Evolutionary conservation across 495 filamentous ascomycete genomes (phyloP).

Genomic region (Hypoxylon cercidicola): DNA sequence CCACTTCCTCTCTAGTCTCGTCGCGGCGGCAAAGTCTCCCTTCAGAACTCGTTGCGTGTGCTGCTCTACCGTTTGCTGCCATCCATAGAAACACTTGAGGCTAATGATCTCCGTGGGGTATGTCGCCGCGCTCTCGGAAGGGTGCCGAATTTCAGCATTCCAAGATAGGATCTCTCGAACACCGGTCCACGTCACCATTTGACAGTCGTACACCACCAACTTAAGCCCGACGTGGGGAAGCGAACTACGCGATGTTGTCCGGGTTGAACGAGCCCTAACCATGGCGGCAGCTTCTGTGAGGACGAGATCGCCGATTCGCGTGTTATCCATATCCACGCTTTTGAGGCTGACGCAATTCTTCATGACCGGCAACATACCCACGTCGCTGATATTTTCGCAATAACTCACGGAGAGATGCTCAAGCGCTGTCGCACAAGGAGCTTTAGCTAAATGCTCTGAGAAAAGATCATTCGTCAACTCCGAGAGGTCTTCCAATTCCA

Average conservation of each 20-base stretch:
- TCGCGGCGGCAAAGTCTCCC: conserved; percentile 76
- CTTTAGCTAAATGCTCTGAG: conserved; percentile 72
- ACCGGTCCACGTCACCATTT: conserved; percentile 91
- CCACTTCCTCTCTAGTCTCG: conserved; percentile 87
- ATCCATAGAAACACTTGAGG: conserved; percentile 93
- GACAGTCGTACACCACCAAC: conserved; percentile 90
- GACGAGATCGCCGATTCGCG: conserved; percentile 85
- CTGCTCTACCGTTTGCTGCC: conserved; percentile 93
- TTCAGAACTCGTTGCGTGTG: conserved; percentile 84
- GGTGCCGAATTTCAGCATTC: conserved; percentile 74
- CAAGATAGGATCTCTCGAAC: conserved; percentile 85
- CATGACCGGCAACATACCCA: conserved; percentile 84
- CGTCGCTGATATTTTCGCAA: conserved; percentile 86
- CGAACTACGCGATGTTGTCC: conserved; percentile 49
- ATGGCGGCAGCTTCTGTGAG: conserved; percentile 85
- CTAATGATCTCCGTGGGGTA: conserved; percentile 80
- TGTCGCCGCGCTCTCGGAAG: conserved; percentile 49
- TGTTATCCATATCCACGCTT: conserved; percentile 92
- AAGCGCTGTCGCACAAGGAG: conserved; percentile 74
- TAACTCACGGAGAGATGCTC: conserved; percentile 89
- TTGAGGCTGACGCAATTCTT: conserved; percentile 74
- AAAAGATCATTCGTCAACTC: conserved; percentile 79
- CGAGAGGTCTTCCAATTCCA: conserved; percentile 89
- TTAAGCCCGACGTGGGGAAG: conserved; percentile 70
- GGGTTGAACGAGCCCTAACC: conserved; percentile 71